A percentile compares a stretch with the other conserved stretches of the same genome.
phyloP scores from a whole-genome alignment of 2,329 filamentous ascomycete species.

The Scortechinia acanthostroma region DNA sequence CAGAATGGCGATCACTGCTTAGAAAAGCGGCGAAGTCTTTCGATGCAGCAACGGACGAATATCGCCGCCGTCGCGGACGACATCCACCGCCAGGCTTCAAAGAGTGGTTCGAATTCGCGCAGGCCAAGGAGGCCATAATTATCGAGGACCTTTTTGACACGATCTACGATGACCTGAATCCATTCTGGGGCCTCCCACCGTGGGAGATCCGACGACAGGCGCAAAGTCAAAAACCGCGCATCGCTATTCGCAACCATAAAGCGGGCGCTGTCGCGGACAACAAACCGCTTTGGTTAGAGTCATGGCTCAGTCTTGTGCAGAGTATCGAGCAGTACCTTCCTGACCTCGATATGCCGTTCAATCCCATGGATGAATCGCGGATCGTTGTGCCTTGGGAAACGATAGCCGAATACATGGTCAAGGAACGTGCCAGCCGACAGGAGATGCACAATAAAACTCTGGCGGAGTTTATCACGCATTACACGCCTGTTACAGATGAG shows the following conservation, averaged over 20 bases:
- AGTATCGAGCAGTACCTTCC: conserved; percentile 26
- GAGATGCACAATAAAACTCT: neutral
- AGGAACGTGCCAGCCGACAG: neutral
- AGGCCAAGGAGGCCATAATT: conserved; percentile 20
- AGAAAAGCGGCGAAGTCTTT: conserved; percentile 14
- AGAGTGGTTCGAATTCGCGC: conserved; percentile 27
- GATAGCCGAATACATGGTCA: neutral
- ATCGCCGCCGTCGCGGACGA: conserved; percentile 22
- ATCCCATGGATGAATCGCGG: conserved; percentile 40
- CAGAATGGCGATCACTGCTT: neutral
- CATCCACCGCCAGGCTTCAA: conserved; percentile 28
- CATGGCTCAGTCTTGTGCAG: conserved; percentile 8
- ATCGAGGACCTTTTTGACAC: conserved; percentile 24
- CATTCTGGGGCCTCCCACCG: conserved; percentile 24
- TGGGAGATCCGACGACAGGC: conserved; percentile 13
- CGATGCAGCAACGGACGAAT: conserved; percentile 24
- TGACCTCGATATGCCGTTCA: conserved; percentile 46
- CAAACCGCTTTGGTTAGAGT: neutral
- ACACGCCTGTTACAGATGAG: conserved; percentile 16
- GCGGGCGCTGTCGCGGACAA: conserved; percentile 7
- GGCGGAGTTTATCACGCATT: too few species aligned
- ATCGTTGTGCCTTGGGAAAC: conserved; percentile 26
- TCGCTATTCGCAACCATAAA: conserved; percentile 20
- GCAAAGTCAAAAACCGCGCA: conserved; percentile 15
- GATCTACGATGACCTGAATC: conserved; percentile 23